Percentiles rank a stretch among this genome's conserved stretches.
Conservation (phyloP, 305 asterid genomes). For the Fraxinus baroniana region DNA sequence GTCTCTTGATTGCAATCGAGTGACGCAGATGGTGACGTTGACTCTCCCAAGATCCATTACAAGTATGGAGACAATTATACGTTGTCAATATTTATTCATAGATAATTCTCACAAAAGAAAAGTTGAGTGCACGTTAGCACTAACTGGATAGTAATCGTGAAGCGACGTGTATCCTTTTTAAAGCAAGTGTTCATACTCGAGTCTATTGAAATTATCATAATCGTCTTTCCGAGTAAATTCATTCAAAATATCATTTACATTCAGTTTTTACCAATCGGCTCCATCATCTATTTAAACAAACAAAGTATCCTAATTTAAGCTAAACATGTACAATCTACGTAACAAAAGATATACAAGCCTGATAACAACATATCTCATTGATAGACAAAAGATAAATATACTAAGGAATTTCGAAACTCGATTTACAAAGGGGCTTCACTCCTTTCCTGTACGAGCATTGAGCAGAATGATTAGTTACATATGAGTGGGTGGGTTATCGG, state of each 20-base stretch:
- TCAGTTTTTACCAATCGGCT: background rate
- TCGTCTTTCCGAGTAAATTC: background rate
- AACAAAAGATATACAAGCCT: background rate
- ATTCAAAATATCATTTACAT: background rate
- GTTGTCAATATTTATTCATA: background rate
- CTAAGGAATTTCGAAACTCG: background rate
- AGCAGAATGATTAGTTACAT: background rate
- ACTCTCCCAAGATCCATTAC: background rate
- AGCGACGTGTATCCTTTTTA: background rate
- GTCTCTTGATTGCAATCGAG: background rate
- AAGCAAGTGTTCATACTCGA: background rate
- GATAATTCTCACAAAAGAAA: background rate
- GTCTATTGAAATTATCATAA: too few relatives aligned
- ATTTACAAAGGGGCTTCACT: background rate
- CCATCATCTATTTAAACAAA: background rate
- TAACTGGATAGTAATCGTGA: background rate
- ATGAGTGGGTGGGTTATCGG: slow-evolving; percentile 31
- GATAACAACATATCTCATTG: background rate
- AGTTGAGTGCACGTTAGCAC: background rate
- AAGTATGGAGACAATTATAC: background rate
- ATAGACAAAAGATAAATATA: background rate
- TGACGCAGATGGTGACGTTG: background rate
- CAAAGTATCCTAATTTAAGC: background rate
- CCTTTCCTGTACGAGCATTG: background rate
- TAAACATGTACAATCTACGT: background rate